phyloP scores from a whole-genome alignment of 2,329 filamentous ascomycete species.

The Hypomyces rosellus region DNA sequence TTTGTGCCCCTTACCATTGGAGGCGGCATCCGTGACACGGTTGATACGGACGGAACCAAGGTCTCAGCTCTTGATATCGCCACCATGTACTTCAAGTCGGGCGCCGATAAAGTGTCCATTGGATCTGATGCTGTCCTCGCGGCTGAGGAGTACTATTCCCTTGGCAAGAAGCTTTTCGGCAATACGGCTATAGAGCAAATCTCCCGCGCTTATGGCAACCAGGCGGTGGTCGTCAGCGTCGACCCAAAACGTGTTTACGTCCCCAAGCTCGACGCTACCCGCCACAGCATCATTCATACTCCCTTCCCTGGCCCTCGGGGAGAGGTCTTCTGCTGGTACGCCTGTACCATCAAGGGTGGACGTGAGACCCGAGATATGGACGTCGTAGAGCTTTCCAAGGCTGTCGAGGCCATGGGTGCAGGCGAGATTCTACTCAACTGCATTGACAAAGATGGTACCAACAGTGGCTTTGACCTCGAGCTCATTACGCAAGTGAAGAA shows the following conservation, averaged over 20 bases:
- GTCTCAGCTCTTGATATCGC: constrained; percentile 91
- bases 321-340: constrained; percentile 88
- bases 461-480: constrained; percentile 90
- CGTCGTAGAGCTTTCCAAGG: constrained; percentile 77
- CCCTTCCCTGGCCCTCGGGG: constrained; percentile 63
- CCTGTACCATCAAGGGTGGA: constrained; percentile 93
- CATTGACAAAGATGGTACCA: constrained; percentile 94
- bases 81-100: constrained; percentile 93
- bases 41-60: constrained; percentile 78
- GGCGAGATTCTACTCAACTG: constrained; percentile 95
- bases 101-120: constrained; percentile 96
- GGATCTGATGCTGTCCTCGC: constrained; percentile 90
- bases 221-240: constrained; percentile 92
- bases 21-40: constrained; percentile 87
- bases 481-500: constrained; percentile 81
- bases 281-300: constrained; percentile 69
- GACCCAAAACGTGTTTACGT: constrained; percentile 93
- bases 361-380: constrained; percentile 92
- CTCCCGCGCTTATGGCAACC: constrained; percentile 85
- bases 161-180: constrained; percentile 63
- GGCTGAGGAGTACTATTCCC: constrained; percentile 81
- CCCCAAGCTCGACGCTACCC: constrained; percentile 60
- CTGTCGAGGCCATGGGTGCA: constrained; percentile 91
- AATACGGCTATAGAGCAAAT: constrained; percentile 94
- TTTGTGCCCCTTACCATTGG: constrained; percentile 96